Percentiles rank a stretch among this genome's conserved stretches.
Evolutionary conservation across 345 rosid genomes (phyloP).

Genomic region (Punica granatum): DNA sequence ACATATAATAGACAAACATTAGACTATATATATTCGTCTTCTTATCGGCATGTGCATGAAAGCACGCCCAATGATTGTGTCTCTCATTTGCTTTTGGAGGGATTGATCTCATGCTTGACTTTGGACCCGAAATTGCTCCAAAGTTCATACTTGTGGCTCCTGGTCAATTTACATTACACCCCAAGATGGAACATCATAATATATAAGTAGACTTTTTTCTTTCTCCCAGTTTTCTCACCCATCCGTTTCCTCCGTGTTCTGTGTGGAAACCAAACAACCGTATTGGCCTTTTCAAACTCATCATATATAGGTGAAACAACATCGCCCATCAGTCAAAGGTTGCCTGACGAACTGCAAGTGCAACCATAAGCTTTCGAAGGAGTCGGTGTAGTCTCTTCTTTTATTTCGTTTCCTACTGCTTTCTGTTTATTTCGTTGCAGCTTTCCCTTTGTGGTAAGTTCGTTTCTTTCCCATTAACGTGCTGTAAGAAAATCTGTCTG

Average conservation of each 20-base stretch:
- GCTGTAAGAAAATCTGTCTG: neutral
- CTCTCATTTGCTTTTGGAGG: slow-evolving; percentile 6
- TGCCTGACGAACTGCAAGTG: neutral
- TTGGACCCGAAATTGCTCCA: slow-evolving; percentile 3
- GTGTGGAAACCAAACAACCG: neutral
- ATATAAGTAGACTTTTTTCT: neutral
- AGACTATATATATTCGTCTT: neutral
- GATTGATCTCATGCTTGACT: slow-evolving; percentile 14
- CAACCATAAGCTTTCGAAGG: too few relatives aligned
- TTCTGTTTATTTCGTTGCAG: neutral
- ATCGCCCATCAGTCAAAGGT: too few relatives aligned
- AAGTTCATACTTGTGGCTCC: neutral
- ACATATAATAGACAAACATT: too few relatives aligned
- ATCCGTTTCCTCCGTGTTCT: slow-evolving; percentile 4
- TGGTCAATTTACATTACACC: slow-evolving; percentile 1
- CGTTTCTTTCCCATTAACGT: neutral
- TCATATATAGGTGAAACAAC: neutral
- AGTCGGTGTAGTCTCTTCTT: neutral
- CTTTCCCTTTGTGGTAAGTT: neutral
- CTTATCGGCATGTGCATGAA: slow-evolving; percentile 8
- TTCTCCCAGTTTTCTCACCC: neutral
- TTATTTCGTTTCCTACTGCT: neutral
- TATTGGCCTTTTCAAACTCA: neutral
- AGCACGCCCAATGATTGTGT: slow-evolving; percentile 24
- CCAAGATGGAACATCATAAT: slow-evolving; percentile 1